Evolutionary conservation across 495 filamentous ascomycete genomes (phyloP), one percentile per base, ranked within the genome.

Genomic region (Aspergillus bertholletiae): DNA sequence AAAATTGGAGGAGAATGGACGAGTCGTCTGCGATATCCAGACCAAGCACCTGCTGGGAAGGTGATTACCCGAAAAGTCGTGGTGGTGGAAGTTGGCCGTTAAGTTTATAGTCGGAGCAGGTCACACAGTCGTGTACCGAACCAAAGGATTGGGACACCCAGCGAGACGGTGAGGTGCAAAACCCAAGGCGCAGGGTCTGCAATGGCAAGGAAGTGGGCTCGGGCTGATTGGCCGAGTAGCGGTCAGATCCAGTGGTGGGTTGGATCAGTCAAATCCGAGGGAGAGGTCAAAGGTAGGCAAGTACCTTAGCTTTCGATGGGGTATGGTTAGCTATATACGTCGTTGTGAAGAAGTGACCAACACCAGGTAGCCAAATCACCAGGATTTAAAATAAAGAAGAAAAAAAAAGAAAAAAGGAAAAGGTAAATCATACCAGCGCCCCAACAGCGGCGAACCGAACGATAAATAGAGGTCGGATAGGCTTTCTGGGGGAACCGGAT

Each of bases 91-190:
- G 39, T 43, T 49, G 17, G 13, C 20, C 7, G 46, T 32, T 32
- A 49, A 49, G 17, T 49, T 21, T 34, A 35, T 34, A 35, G 27
- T 26, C n/a, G n/a, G n/a, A 32, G 46, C 53, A 54, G 52, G 58
- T 59, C 50, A 56, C 62, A 65, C 62, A 58, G 58, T 49, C 49
- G 58, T 56, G 58, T 52, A 49, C 62, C 59, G 58, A 56, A 51
- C 63, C 63, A 62, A 53, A 60, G 59, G 46, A 24, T 60, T 65
- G 63, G 63, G 63, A 65, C 48, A 57, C 62, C 62, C 62, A 51
- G 53, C 54, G 26, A 62, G 57, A 62, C 59, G 62, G 62, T 60
- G 62, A 60, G 59, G 26, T 43, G 43, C 43, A 53, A 43, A 50
- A 57, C 47, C 46, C 46, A 57, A 39, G 21, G 30, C 44, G 46